Base-by-base conservation (phyloP, 73 alveolate genomes). In the Urostyla sp. region DNA sequence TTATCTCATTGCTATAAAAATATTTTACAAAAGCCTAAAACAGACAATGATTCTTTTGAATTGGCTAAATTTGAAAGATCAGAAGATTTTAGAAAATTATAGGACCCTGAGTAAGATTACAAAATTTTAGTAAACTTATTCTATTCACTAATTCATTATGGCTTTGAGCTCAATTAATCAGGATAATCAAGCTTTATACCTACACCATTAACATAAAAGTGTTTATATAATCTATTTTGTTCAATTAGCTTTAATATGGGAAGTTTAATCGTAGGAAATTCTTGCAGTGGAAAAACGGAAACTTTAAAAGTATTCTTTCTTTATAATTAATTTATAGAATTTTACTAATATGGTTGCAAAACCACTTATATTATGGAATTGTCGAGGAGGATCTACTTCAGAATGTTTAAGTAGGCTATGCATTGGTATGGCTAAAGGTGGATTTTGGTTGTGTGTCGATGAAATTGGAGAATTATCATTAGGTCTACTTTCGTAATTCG, bases 271-370 rank as follows among this genome's bases (percentile, higher is more conserved):
- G 85, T 80, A 76, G 97, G 97, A n/a, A 81, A 85, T 2, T 84
- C 87, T 44, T 94, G 97, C 52, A 89, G 90, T 34, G 97, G 97
- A 6, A 91, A 91, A 91, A 91, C 97, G 15, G 97, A 91, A 57
- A 91, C 97, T 57, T 81, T 91, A 27, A 87, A 91, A 81, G 84
- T n/a, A n/a, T n/a, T n/a, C n/a, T n/a, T n/a, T n/a, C n/a, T n/a
- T n/a, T n/a, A n/a, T n/a, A n/a, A n/a, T n/a, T n/a, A n/a, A n/a
- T n/a, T n/a, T n/a, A n/a, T n/a, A n/a, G n/a, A n/a, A 76, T 67
- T 81, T 91, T 63, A 85, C 94, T 52, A 75, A 87, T 53, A 88
- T 85, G 10, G 24, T 91, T 72, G 97, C 93, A n/a, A 91, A 87
- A 69, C 91, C 88, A 40, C 90, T 91, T 18, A 63, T 91, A 49